A percentile compares a stretch with the other conserved stretches of the same genome.
phyloP scores from a whole-genome alignment of 805 yeast genomes.

The Ogataea methanolica region DNA sequence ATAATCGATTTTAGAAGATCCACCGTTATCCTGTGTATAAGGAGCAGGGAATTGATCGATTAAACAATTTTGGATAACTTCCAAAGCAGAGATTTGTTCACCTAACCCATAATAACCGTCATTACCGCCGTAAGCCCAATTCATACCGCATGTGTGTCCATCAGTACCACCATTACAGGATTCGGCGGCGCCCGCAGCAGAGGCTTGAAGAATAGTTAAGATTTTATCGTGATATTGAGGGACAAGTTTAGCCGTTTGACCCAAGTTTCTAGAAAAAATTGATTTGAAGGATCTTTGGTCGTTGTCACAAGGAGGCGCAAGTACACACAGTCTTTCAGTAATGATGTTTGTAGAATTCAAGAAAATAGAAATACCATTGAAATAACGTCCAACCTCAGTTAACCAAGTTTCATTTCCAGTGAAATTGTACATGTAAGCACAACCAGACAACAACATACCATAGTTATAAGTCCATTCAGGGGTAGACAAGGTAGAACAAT shows the following conservation, averaged over 20 bases:
- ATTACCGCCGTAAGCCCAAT: constrained; percentile 61
- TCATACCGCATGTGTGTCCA: constrained; percentile 78
- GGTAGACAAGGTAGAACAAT: constrained; percentile 46
- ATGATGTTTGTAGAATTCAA: constrained; percentile 41
- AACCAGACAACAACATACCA: constrained; percentile 62
- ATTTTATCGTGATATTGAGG: constrained; percentile 45
- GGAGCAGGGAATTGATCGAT: constrained; percentile 47
- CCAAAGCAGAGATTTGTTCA: constrained; percentile 78
- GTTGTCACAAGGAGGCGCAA: constrained; percentile 50
- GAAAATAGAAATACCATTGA: constrained; percentile 40
- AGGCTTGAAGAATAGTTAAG: constrained; percentile 28
- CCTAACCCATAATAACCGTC: constrained; percentile 75
- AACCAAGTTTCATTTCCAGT: constrained; percentile 47
- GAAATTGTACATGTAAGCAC: constrained; percentile 62
- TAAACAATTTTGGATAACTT: constrained; percentile 47
- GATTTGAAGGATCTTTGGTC: constrained; percentile 77
- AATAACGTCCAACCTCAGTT: constrained; percentile 32
- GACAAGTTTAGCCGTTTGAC: constrained; percentile 49
- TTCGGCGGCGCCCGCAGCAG: constrained; percentile 67
- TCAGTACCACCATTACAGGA: constrained; percentile 84
- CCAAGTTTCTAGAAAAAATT: constrained; percentile 61
- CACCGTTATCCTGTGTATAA: constrained; percentile 59
- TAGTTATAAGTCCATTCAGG: constrained; percentile 68
- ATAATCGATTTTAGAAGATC: constrained; percentile 62
- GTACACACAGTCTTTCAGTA: constrained; percentile 61